phyloP scores from a whole-genome alignment of 2,329 filamentous ascomycete species.

The Cladosporium oxysporum region DNA sequence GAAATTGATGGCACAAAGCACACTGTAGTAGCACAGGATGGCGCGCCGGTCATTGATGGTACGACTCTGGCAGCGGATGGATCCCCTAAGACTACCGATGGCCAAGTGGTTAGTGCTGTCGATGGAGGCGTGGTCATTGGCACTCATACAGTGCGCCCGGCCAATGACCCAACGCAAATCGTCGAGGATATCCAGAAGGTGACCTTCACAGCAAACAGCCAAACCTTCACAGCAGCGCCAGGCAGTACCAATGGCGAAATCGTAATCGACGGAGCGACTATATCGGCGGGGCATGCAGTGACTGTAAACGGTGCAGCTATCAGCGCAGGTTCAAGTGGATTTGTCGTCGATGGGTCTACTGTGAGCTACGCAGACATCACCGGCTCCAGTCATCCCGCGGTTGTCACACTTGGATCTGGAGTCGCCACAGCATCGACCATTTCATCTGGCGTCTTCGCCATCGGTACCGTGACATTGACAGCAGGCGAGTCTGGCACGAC shows the following conservation, averaged over 20 bases:
- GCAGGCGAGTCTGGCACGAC: slow-evolving; percentile 9
- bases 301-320: not conserved
- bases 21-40: slow-evolving; percentile 56
- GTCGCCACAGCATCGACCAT: slow-evolving; percentile 1
- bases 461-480: slow-evolving; percentile 11
- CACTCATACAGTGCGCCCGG: not conserved
- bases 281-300: not conserved
- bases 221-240: slow-evolving; percentile 4
- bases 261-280: slow-evolving; percentile 2
- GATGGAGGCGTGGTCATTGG: not conserved
- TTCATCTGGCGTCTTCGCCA: not conserved
- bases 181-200: not conserved
- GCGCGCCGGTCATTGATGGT: slow-evolving; percentile 2
- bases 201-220: slow-evolving; percentile 9
- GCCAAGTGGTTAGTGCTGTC: not conserved
- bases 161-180: not conserved
- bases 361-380: not conserved
- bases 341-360: slow-evolving; percentile 13
- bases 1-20: not conserved
- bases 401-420: not conserved
- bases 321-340: not conserved
- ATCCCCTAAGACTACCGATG: not conserved
- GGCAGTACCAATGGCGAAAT: not conserved
- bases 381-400: not conserved
- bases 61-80: slow-evolving; percentile 3